A percentile compares a stretch with the other conserved stretches of the same genome.
phyloP scores from a whole-genome alignment of 148 eudicot species.

The Persicaria maculosa region DNA sequence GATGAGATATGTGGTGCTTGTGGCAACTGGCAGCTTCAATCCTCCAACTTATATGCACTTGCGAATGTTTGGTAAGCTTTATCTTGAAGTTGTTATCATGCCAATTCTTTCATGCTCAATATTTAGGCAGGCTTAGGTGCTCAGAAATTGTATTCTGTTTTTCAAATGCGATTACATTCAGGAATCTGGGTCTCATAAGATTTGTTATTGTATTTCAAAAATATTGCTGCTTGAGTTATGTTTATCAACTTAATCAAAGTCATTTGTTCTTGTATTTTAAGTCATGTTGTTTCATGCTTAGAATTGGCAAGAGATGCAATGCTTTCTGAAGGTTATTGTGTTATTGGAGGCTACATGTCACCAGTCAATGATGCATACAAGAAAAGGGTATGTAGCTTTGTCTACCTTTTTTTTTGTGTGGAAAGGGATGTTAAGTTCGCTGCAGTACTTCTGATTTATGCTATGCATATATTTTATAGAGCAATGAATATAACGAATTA shows the following conservation, averaged over 20 bases:
- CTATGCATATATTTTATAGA: background rate
- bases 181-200: background rate
- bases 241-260: background rate
- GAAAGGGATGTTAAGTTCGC: background rate
- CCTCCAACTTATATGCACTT: constrained; percentile 96
- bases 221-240: background rate
- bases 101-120: background rate
- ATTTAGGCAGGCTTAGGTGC: background rate
- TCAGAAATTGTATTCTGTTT: background rate
- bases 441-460: background rate
- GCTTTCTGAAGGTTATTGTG: constrained; percentile 58
- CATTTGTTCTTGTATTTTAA: background rate
- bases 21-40: constrained; percentile 87
- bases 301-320: constrained; percentile 88
- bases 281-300: constrained; percentile 25
- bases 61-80: constrained; percentile 72
- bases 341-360: constrained; percentile 93
- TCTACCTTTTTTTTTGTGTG: background rate
- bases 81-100: background rate
- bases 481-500: background rate
- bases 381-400: constrained; percentile 47
- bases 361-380: constrained; percentile 91
- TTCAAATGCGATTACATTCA: background rate
- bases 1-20: constrained; percentile 48
- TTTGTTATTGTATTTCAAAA: background rate